Conservation (phyloP, 768 basidiomycete genomes). For the Amanita rimosa region DNA sequence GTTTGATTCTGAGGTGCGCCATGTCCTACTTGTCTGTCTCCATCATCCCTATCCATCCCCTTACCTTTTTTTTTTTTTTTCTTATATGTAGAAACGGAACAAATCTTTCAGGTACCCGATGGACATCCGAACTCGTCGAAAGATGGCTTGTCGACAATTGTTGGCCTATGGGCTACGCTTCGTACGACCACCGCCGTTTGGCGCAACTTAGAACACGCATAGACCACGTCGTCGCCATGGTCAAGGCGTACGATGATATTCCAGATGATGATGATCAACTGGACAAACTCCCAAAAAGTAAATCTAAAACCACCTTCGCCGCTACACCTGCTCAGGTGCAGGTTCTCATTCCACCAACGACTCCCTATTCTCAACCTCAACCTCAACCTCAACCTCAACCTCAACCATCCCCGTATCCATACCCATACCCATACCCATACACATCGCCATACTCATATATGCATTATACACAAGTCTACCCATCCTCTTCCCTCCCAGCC, state of each 20-base stretch:
- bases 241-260: conserved; percentile 9
- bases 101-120: conserved; percentile 35
- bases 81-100: conserved; percentile 37
- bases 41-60: background rate
- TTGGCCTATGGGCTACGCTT: conserved; percentile 51
- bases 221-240: conserved; percentile 36
- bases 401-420: too few species aligned
- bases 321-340: background rate
- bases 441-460: background rate
- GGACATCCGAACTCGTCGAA: conserved; percentile 45
- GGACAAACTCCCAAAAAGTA: background rate
- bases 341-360: background rate
- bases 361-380: background rate
- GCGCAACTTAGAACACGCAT: conserved; percentile 38
- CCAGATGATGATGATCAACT: background rate
- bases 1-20: conserved; percentile 48
- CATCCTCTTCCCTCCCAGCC: background rate
- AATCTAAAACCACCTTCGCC: background rate
- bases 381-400: background rate
- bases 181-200: conserved; percentile 32
- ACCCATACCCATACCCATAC: background rate
- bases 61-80: too few species aligned
- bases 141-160: conserved; percentile 46
- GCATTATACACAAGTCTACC: background rate
- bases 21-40: background rate